A percentile compares a stretch with the other conserved stretches of the same genome.
Conservation (phyloP, 2,329 filamentous ascomycete species). For the Periconia digitata region DNA sequence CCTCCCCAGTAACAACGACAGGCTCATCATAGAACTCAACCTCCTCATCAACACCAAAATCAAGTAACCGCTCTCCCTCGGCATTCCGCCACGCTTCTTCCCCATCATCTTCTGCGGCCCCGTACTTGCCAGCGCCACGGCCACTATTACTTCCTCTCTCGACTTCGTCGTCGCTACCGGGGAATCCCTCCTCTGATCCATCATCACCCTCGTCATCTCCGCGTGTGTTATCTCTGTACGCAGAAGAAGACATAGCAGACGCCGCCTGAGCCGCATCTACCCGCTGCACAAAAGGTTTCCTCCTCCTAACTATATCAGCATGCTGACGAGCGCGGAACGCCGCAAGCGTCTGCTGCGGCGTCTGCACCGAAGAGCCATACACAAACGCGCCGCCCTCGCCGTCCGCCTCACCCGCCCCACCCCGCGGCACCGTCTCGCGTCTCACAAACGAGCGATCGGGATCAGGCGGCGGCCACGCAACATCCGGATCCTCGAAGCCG, state of each 20-base stretch:
- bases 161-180: too few species aligned
- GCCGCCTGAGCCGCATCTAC: conserved; percentile 27
- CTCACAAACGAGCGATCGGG: conserved; percentile 45
- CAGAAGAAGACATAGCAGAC: too few species aligned
- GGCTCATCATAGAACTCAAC: conserved; percentile 62
- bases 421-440: background rate
- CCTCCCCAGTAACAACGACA: conserved; percentile 11
- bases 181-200: too few species aligned
- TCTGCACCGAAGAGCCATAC: conserved; percentile 39
- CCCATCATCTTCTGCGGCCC: conserved; percentile 41
- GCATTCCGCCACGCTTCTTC: conserved; percentile 70
- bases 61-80: conserved; percentile 72
- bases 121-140: conserved; percentile 7
- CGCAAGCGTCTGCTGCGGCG: conserved; percentile 48
- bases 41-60: conserved; percentile 81
- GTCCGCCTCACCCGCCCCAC: background rate
- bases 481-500: conserved; percentile 63
- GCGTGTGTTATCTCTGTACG: too few species aligned
- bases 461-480: conserved; percentile 54
- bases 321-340: conserved; percentile 58
- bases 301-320: conserved; percentile 50
- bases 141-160: conserved; percentile 6
- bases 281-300: conserved; percentile 47
- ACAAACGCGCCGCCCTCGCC: conserved; percentile 30
- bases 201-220: too few species aligned